phyloP scores from a whole-genome alignment of 2,329 filamentous ascomycete genomes.

The Bipolaris zeicola region DNA sequence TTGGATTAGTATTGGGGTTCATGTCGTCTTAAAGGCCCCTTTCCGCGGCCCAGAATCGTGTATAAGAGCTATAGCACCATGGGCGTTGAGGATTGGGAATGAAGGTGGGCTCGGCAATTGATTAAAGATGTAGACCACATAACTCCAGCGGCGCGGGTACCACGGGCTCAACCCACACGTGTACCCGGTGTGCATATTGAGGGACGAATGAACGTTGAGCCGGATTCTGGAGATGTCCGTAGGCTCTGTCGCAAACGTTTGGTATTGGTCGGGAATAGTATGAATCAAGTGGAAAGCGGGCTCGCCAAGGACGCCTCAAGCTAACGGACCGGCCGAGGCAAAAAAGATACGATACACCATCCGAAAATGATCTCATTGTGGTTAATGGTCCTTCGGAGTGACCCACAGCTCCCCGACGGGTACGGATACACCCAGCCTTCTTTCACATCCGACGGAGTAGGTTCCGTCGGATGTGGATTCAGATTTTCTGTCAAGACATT shows the following conservation, averaged over 20 bases:
- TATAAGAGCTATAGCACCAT: slow-evolving; percentile 5
- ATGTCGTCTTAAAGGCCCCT: slow-evolving; percentile 30
- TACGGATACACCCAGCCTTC: not conserved
- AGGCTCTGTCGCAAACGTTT: slow-evolving; percentile 2
- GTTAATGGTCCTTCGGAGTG: slow-evolving; percentile 1
- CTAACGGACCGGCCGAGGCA: not conserved
- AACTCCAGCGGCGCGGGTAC: slow-evolving; percentile 15
- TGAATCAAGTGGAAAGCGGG: not conserved
- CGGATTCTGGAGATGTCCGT: slow-evolving; percentile 9
- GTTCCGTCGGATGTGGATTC: no score
- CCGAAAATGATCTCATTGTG: slow-evolving; percentile 1
- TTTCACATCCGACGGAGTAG: no score
- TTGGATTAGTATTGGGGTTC: slow-evolving; percentile 25
- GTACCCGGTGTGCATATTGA: slow-evolving; percentile 8
- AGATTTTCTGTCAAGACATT: no score
- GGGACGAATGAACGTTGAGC: slow-evolving; percentile 16
- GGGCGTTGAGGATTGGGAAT: slow-evolving; percentile 1
- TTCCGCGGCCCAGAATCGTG: not conserved
- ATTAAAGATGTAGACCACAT: slow-evolving; percentile 14
- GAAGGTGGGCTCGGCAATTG: slow-evolving; percentile 3
- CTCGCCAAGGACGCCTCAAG: slow-evolving; percentile 5
- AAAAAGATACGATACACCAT: slow-evolving; percentile 8
- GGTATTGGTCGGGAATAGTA: slow-evolving; percentile 25
- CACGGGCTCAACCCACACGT: slow-evolving; percentile 12
- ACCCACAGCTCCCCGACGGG: slow-evolving; percentile 9